Evolutionary conservation across 176 grass and related monocot species (phyloP), one percentile per base, ranked within the genome.

Genomic region (Triticum urartu): DNA sequence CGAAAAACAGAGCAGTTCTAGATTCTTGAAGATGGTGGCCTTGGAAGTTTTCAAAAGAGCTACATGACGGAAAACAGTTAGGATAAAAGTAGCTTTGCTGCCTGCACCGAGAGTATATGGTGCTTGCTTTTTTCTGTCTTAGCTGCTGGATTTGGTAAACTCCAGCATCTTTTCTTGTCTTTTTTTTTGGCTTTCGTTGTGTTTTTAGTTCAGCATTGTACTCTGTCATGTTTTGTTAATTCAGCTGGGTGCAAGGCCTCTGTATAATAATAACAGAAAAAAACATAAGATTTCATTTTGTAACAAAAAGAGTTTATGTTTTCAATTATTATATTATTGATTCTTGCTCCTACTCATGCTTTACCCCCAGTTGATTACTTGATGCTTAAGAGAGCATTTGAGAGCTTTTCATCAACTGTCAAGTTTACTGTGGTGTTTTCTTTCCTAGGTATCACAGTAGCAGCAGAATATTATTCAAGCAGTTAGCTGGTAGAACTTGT

Each of bases 361-460:
- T 38, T 58, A 56, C 25, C 36, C 77, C 64, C 36, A 38, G 30
- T 84, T 39, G 68, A 89, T 84, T 81, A 43, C 18, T 59, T 56
- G 65, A 84, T 5, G 47, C 66, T 10, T 74, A 73, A 38, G 14
- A 42, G 52, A 45, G 14, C 3, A 38, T 64, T 80, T 72, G 21
- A 22, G 39, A 34, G 12, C 25, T 79, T 82, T 71, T 82, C 21
- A 71, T 70, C 10, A 35, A 68, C 25, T 40, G 25, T 81, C 68
- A 5, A 52, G 21, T 68, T 81, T 34, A 47, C 30, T 5, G 11
- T 48, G 42, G 63, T 34, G 25, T 6, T 52, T 52, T 68, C 2
- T 35, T 9, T 54, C 3, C 28, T 69, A 54, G 64, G 18, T 30
- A 58, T 82, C 11, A 17, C 12, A 25, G 7, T 70, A 58, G 64